These are phyloP conservation scores for Leccinum griseonigrum DNA, from an alignment of 1,284 basidiomycete genomes.

Conservation along the genomic window DNA sequence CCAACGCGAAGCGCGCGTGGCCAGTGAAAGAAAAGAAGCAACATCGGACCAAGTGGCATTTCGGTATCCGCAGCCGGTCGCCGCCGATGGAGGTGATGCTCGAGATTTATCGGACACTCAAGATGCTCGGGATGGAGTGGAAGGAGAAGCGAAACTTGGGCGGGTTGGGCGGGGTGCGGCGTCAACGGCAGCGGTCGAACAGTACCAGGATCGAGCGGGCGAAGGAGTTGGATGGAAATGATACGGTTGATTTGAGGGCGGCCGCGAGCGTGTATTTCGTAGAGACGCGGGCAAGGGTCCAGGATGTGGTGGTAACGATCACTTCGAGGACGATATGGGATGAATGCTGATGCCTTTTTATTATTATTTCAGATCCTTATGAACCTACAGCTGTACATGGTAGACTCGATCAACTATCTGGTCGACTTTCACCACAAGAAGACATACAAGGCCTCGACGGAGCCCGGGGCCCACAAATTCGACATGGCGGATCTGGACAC, in stretches of 20 bases:
- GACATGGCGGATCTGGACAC: conserved; percentile 57
- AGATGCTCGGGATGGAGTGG: conserved; percentile 97
- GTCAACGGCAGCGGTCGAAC: conserved; percentile 26
- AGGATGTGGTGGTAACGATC: conserved; percentile 66
- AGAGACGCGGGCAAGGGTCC: conserved; percentile 88
- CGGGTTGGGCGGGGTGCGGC: conserved; percentile 51
- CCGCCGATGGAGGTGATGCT: conserved; percentile 99
- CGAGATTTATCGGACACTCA: conserved; percentile 94
- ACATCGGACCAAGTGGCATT: conserved; percentile 90
- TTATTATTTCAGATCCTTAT: conserved; percentile 71
- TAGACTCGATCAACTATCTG: conserved; percentile 94
- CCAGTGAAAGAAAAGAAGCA: conserved; percentile 58
- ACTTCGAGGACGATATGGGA: neutral
- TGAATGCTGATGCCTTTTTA: conserved; percentile 1
- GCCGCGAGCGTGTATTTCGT: conserved; percentile 87
- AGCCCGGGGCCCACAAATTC: conserved; percentile 63
- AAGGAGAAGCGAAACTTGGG: conserved; percentile 77
- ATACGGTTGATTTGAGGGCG: conserved; percentile 62
- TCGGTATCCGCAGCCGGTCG: conserved; percentile 92
- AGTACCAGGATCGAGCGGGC: conserved; percentile 58
- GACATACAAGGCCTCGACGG: conserved; percentile 71
- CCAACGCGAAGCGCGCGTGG: conserved; percentile 55
- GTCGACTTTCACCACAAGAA: conserved; percentile 99
- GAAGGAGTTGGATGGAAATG: conserved; percentile 59
- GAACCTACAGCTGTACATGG: conserved; percentile 96